Base-by-base conservation (phyloP, 345 rosid genomes). In the Eucalyptus pauciflora region DNA sequence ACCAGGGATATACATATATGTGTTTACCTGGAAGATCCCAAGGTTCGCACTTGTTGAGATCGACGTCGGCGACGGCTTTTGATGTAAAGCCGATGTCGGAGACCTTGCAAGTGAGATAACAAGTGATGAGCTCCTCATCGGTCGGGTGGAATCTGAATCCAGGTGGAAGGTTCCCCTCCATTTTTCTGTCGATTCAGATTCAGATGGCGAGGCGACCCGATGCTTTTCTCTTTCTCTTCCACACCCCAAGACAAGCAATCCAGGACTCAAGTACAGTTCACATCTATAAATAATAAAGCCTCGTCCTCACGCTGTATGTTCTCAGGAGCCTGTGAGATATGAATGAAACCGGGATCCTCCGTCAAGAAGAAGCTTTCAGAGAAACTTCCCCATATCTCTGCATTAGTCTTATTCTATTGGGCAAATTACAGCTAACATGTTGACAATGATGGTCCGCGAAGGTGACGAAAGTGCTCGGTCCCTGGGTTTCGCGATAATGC, bases 81-180 rank as follows among this genome's bases (percentile, higher is more conserved):
- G 96, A 95, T 2, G 96, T 93, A 92, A 98, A 98, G 88, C 90
- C 79, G 22, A 24, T 83, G 89, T 98, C 96, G 4, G 97, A 93
- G 56, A 97, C 96, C 91, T 97, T 98, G 88, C 90, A 81, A 27
- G 93, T 89, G 27, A 98, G 95, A 90, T 98, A 98, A 92, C 87
- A 95, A 12, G 96, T 96, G 86, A 98, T 97, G 92, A 98, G 98
- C 91, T 98, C 99, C 87, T 98, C 99, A 89, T 98, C 99, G 14
- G 99, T 95, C 1, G 99, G 99, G 88, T 98, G 99, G 91, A 97
- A 98, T 90, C 99, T 95, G 92, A 98, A 98, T 41, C 99, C 99
- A 13, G 99, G 99, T 92, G 99, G 99, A 86, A 97, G 96, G 88
- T 86, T 95, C 88, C 95, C 98, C 93, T 94, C 97, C 98, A 96